Percentiles rank a stretch among this genome's conserved stretches.
These are phyloP conservation scores for Pterocarpus santalinus DNA, from an alignment of 306 rosid species.

Conservation along the genomic window DNA sequence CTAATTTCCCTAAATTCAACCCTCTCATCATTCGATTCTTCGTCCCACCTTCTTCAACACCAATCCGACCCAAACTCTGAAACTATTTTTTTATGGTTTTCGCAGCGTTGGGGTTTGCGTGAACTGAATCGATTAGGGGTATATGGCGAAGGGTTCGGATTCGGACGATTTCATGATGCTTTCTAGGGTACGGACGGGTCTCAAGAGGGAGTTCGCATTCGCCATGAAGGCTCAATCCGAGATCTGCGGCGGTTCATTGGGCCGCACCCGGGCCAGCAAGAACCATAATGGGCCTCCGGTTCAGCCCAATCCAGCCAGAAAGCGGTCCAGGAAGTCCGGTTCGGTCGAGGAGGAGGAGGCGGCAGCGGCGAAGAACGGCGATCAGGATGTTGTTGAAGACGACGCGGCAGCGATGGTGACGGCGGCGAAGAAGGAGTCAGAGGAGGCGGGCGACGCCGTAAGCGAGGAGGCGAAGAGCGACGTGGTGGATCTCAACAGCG, in stretches of 20 bases:
- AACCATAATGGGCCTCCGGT: conserved; percentile 30
- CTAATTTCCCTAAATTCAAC: background rate
- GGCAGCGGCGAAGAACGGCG: background rate
- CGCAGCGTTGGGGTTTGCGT: background rate
- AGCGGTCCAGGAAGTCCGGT: conserved; percentile 39
- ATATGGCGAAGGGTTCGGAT: conserved; percentile 91
- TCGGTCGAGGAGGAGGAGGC: background rate
- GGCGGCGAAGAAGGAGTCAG: background rate
- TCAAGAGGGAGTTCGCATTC: conserved; percentile 53
- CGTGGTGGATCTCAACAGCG: conserved; percentile 73
- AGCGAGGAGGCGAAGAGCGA: conserved; percentile 84
- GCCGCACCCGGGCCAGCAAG: conserved; percentile 49
- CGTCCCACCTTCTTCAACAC: background rate
- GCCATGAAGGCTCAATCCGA: conserved; percentile 59
- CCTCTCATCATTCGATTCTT: background rate
- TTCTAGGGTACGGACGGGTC: conserved; percentile 72
- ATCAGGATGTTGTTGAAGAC: background rate
- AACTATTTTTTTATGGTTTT: background rate
- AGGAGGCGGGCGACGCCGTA: conserved; percentile 6
- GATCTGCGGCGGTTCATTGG: conserved; percentile 43
- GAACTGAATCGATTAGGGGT: background rate
- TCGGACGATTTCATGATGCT: conserved; percentile 68
- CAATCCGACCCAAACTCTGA: background rate
- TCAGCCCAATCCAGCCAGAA: background rate
- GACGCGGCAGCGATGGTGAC: background rate